These are phyloP conservation scores for Pterulicium gracile DNA, from an alignment of 1,284 basidiomycete species.

Conservation along the genomic window DNA sequence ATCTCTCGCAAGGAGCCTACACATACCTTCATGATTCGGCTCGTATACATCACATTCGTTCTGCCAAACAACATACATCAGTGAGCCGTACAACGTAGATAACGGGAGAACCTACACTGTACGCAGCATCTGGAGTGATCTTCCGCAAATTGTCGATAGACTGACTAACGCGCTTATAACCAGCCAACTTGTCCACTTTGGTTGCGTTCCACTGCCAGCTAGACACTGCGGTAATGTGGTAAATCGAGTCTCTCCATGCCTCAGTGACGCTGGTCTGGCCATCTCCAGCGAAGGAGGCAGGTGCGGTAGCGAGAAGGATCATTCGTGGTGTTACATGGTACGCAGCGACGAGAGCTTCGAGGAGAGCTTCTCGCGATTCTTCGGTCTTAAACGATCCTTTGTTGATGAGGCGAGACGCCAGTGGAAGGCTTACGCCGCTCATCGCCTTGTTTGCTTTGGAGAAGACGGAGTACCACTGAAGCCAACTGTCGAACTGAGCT, in stretches of 20 bases:
- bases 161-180: constrained; percentile 24
- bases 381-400: neutral
- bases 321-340: constrained; percentile 29
- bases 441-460: constrained; percentile 17
- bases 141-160: constrained; percentile 29
- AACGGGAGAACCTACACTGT: constrained; percentile 26
- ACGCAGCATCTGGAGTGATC: constrained; percentile 38
- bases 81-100: neutral
- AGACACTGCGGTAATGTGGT: constrained; percentile 31
- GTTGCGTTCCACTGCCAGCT: constrained; percentile 32
- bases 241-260: constrained; percentile 33
- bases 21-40: constrained; percentile 33
- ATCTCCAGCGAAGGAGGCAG: constrained; percentile 18
- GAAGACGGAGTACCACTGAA: constrained; percentile 13
- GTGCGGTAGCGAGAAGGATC: constrained; percentile 28
- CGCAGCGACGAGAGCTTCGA: constrained; percentile 10
- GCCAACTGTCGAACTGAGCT: constrained; percentile 18
- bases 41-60: constrained; percentile 52
- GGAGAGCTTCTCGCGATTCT: neutral
- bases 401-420: neutral
- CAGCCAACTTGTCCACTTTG: constrained; percentile 20
- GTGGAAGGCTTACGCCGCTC: constrained; percentile 4
- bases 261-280: constrained; percentile 34
- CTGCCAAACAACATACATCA: constrained; percentile 17
- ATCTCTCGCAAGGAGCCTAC: neutral